Evolutionary conservation across 306 rosid species (phyloP).

Genomic region (Prunus dulcis): DNA sequence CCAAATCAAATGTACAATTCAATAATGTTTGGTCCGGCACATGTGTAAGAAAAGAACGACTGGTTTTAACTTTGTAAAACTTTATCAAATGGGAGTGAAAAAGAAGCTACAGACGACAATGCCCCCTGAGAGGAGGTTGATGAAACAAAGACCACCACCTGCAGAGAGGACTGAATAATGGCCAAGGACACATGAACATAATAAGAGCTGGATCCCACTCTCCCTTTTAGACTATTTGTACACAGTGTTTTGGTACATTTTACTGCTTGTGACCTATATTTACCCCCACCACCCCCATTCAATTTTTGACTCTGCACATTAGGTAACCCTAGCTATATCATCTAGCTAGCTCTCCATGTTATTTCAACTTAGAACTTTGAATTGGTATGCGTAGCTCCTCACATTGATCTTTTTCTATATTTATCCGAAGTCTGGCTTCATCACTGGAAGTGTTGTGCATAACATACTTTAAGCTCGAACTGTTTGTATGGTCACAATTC

Average conservation of each 20-base stretch:
- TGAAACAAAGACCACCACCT: slow-evolving; percentile 22
- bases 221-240: slow-evolving; percentile 1
- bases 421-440: too few relatives aligned
- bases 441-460: too few relatives aligned
- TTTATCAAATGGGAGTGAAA: neutral
- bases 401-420: neutral
- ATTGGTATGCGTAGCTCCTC: neutral
- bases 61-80: neutral
- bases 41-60: neutral
- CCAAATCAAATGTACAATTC: neutral
- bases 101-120: neutral
- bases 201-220: slow-evolving; percentile 26
- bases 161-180: slow-evolving; percentile 11
- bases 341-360: neutral
- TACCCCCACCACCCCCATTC: neutral
- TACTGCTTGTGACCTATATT: neutral
- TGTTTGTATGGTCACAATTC: neutral
- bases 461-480: too few relatives aligned
- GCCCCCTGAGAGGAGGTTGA: neutral
- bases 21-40: neutral
- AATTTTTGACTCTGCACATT: neutral
- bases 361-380: neutral
- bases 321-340: neutral
- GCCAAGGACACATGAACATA: slow-evolving; percentile 7
- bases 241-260: slow-evolving; percentile 9